A percentile compares a stretch with the other conserved stretches of the same genome.
These are phyloP conservation scores for Talaromyces borbonicus DNA, from an alignment of 495 filamentous ascomycete species.

Conservation along the genomic window DNA sequence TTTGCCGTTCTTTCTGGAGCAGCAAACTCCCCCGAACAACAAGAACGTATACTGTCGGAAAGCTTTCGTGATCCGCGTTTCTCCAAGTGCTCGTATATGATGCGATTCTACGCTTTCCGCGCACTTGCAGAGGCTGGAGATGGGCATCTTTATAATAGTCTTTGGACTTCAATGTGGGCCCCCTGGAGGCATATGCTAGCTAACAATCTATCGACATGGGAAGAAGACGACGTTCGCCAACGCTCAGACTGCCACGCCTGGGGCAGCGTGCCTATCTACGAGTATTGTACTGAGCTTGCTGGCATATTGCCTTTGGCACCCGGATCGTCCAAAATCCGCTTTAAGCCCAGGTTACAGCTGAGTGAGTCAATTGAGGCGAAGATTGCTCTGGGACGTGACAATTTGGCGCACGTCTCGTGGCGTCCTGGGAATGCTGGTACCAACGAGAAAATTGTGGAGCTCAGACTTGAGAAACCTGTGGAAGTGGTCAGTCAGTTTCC, in stretches of 20 bases:
- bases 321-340: constrained; percentile 18
- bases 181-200: constrained; percentile 26
- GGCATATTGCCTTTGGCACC: constrained; percentile 17
- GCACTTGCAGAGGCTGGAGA: constrained; percentile 18
- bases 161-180: constrained; percentile 19
- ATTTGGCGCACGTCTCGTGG: constrained; percentile 23
- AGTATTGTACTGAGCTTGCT: constrained; percentile 27
- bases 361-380: constrained; percentile 15
- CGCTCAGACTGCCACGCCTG: constrained; percentile 34
- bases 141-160: constrained; percentile 17
- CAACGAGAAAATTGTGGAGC: constrained; percentile 13
- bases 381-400: constrained; percentile 21
- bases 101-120: constrained; percentile 31
- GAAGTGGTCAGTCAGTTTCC: constrained; percentile 19
- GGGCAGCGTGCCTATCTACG: constrained; percentile 33
- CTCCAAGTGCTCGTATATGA: constrained; percentile 28
- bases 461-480: constrained; percentile 18
- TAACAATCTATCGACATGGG: constrained; percentile 31
- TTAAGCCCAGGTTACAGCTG: constrained; percentile 23
- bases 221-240: constrained; percentile 29
- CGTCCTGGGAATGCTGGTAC: not conserved
- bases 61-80: constrained; percentile 17
- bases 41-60: constrained; percentile 13
- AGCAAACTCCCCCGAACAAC: constrained; percentile 6
- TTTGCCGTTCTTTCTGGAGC: constrained; percentile 26